Percentiles rank a stretch among this genome's conserved stretches.
These are phyloP conservation scores for Aspergillus sojae DNA, from an alignment of 2,329 filamentous ascomycete genomes.

Conservation along the genomic window DNA sequence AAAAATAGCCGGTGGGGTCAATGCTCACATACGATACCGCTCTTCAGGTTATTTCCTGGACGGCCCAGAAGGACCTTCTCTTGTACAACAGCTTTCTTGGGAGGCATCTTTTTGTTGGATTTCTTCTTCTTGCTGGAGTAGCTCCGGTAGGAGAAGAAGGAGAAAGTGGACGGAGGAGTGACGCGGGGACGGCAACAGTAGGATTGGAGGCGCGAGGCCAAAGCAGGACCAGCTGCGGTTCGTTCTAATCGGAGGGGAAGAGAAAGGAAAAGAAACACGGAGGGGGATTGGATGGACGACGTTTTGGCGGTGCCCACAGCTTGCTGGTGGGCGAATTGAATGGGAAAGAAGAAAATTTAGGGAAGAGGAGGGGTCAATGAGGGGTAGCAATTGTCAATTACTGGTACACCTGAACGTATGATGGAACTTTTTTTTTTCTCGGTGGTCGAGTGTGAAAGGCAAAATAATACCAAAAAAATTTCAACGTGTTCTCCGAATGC, in stretches of 20 bases:
- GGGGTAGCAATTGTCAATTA: not conserved
- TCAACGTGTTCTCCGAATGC: not conserved
- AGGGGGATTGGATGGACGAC: constrained; percentile 21
- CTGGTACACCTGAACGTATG: not conserved
- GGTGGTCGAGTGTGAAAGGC: not conserved
- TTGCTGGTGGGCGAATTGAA: not conserved
- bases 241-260: constrained; percentile 51
- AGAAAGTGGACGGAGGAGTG: constrained; percentile 55
- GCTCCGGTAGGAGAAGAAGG: constrained; percentile 46
- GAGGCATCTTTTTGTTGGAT: constrained; percentile 75
- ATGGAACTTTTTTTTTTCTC: not conserved
- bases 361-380: not conserved
- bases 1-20: constrained; percentile 36
- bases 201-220: constrained; percentile 32
- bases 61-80: constrained; percentile 96
- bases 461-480: not conserved
- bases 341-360: too few species aligned
- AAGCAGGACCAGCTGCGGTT: constrained; percentile 69
- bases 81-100: constrained; percentile 89
- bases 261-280: constrained; percentile 57
- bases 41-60: constrained; percentile 97
- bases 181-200: constrained; percentile 26
- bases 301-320: constrained; percentile 6
- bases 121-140: constrained; percentile 63
- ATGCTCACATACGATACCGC: constrained; percentile 86